Conservation (phyloP, 495 filamentous ascomycete genomes). For the Penicillium ucsense region DNA sequence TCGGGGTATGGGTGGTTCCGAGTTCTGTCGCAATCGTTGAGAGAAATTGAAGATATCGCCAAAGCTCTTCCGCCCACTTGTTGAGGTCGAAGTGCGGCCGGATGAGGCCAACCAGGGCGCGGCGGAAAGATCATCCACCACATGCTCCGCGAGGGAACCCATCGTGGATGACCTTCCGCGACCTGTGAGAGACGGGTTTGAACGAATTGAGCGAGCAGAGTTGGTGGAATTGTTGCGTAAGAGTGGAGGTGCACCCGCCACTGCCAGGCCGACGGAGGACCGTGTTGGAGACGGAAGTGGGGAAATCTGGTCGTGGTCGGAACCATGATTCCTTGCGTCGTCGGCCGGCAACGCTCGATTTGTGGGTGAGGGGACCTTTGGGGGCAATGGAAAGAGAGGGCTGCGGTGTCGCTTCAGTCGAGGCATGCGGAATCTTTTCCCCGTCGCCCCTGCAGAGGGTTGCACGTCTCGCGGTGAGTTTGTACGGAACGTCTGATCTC, state of each 20-base stretch:
- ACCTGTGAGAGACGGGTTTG: conserved; percentile 53
- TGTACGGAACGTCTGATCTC: conserved; percentile 49
- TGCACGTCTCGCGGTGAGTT: conserved; percentile 19
- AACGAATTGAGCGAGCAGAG: conserved; percentile 61
- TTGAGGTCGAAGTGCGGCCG: conserved; percentile 70
- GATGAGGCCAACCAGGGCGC: conserved; percentile 51
- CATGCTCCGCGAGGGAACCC: conserved; percentile 53
- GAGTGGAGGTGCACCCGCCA: conserved; percentile 30
- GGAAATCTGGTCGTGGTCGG: conserved; percentile 31
- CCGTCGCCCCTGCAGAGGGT: conserved; percentile 27
- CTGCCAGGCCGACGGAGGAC: conserved; percentile 35
- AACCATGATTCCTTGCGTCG: conserved; percentile 16
- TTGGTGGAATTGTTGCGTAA: conserved; percentile 52
- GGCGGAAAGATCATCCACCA: conserved; percentile 45
- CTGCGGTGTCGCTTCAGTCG: conserved; percentile 73
- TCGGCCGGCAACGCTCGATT: conserved; percentile 16
- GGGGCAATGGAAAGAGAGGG: conserved; percentile 80
- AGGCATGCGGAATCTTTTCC: conserved; percentile 69
- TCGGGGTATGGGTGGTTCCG: conserved; percentile 53
- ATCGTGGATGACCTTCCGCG: conserved; percentile 83
- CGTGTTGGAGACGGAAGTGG: conserved; percentile 50
- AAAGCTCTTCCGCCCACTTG: conserved; percentile 77
- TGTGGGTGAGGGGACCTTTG: conserved; percentile 39
- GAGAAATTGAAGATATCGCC: conserved; percentile 74
- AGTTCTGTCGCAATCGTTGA: conserved; percentile 64